Evolutionary conservation across 495 filamentous ascomycete species (phyloP), one percentile per base, ranked within the genome.

Genomic region (Neurospora terricola): DNA sequence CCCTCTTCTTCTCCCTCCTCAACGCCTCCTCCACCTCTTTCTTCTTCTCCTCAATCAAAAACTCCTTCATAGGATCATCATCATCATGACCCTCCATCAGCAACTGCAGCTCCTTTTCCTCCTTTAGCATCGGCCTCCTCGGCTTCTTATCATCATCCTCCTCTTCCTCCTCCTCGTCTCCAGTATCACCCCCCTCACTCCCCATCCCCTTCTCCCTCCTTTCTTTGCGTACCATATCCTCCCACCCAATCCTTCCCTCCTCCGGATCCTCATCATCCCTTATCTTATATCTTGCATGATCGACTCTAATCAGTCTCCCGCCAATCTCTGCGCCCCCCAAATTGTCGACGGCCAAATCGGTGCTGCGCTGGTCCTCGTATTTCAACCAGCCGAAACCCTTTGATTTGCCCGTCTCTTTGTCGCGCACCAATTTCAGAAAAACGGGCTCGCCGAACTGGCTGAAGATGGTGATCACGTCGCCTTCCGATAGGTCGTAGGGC

Each of bases 311-410:
- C 69, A 92, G 81, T 66, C 95, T 86, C 1, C 94, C 94, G 80
- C 93, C 86, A 21, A 99, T 91, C 37, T 88, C 91, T 34, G 94
- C 90, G 18, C 96, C 96, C 62, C 93, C 91, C 7, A 99, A 82
- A 80, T 99, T 99, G 82, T 99, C 96, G 3, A 99, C 96, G 2
- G 96, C 96, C 40, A 99, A 84, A 81, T 97, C 94, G 48, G 92
- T 95, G 80, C 94, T 97, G 73, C 96, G 90, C 87, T 99, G 96
- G 81, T 99, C 96, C 79, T 99, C 96, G 81, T 98, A 99, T 81
- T 99, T 99, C 70, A 99, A 86, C 85, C 94, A 99, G 2, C 91
- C 93, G 76, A 98, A 99, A 1, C 96, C 96, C 72, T 90, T 91
- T 75, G 92, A 95, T 80, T 97, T 97, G 37, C 96, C 96, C 0